These are phyloP conservation scores for Cnidoscolus chayamansa DNA, from an alignment of 441 rosid genomes.

Conservation along the genomic window DNA sequence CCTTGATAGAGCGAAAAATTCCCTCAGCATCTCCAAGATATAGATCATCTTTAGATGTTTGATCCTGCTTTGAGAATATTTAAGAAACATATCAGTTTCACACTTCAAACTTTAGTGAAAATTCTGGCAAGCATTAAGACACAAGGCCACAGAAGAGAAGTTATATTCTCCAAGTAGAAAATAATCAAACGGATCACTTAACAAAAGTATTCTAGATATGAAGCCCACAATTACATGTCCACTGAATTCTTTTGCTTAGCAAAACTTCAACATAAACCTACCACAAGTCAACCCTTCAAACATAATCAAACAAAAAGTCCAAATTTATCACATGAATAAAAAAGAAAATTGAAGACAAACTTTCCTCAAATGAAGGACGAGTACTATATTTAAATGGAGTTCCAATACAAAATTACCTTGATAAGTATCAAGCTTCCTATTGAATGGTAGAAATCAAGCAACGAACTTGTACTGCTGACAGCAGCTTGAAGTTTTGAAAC, in stretches of 20 bases:
- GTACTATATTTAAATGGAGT: neutral
- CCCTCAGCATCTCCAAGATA: slow-evolving; percentile 75
- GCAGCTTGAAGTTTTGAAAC: slow-evolving; percentile 60
- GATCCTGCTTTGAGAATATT: slow-evolving; percentile 47
- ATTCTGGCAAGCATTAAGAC: neutral
- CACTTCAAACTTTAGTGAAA: neutral
- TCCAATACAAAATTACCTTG: slow-evolving; percentile 51
- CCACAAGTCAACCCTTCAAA: neutral
- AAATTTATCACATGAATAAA: neutral
- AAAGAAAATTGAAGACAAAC: neutral
- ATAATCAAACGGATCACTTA: neutral
- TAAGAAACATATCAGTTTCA: slow-evolving; percentile 10
- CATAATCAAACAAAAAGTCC: neutral
- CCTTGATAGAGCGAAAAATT: slow-evolving; percentile 79
- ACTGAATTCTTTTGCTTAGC: neutral
- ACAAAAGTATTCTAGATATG: neutral
- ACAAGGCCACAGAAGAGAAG: neutral
- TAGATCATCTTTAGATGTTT: slow-evolving; percentile 53
- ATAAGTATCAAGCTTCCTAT: slow-evolving; percentile 63
- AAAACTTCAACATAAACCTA: neutral
- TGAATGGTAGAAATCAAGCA: slow-evolving; percentile 76
- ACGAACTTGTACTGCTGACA: slow-evolving; percentile 52
- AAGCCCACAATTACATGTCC: neutral
- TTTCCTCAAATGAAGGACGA: neutral
- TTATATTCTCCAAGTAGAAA: neutral